Evolutionary conservation across 306 rosid species (phyloP), one percentile per base, ranked within the genome.

Genomic region (Gastrolobium villosum): DNA sequence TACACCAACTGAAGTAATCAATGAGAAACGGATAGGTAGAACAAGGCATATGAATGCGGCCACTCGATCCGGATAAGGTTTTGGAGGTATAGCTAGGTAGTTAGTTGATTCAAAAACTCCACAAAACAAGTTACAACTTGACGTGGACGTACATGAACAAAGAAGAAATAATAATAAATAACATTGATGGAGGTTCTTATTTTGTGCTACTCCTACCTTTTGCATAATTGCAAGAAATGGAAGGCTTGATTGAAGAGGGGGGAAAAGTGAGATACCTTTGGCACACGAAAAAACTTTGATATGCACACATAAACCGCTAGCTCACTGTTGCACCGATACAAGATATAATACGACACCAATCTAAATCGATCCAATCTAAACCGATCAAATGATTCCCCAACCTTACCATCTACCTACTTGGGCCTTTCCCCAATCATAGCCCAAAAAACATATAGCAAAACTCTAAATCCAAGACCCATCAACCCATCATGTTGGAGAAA

Each of bases 231-330:
- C 74, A 70, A 76, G 82, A 41, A 68, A 55, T 44, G 48, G 50
- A 44, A 55, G 65, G 40, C 39, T 10, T 30, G 26, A 13, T 20
- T 20, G 26, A 20, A 20, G 26, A 20, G 50, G 26, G 14, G 11
- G 35, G 45, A 68, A 57, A 20, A 13, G 31, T 5, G 13, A 45
- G 20, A 64, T 74, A 15, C 49, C 50, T 75, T 40, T 48, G 10
- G 34, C 50, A 61, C 78, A 81, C 68, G 81, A 82, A 76, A 75
- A 82, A 62, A 67, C 75, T 59, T 68, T 32, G 69, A 69, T 60
- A 61, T 81, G 52, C 8, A 61, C 68, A 52, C 36, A 9, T 43
- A 76, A 69, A 61, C 73, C 76, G 63, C 69, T 62, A 61, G 46
- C 61, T 69, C 26, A 20, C 26, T 0, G 0, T 20, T 20, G 26